These are phyloP conservation scores for Leccinum solheimii DNA, from an alignment of 1,284 basidiomycete species.

Conservation along the genomic window DNA sequence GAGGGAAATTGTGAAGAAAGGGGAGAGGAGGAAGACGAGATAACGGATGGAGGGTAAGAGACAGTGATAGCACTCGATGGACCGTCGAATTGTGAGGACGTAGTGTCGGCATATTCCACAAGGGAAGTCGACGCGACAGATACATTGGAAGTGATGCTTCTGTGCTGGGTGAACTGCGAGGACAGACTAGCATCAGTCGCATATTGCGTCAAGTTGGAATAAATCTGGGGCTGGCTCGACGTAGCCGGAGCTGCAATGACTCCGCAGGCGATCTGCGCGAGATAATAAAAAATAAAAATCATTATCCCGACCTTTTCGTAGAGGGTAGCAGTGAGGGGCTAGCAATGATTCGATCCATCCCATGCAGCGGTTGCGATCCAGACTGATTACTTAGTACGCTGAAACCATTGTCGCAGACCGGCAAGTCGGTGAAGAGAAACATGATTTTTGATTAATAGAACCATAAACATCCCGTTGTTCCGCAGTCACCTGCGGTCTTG, in stretches of 20 bases:
- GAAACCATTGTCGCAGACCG: constrained; percentile 8
- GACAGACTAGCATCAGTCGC: neutral
- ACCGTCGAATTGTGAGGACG: neutral
- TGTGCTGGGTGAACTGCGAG: neutral
- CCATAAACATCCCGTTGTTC: neutral
- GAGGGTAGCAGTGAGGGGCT: neutral
- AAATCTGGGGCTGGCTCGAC: constrained; percentile 1
- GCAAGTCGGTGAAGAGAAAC: neutral
- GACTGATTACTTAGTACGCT: constrained; percentile 3
- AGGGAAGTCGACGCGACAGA: neutral
- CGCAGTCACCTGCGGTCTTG: neutral
- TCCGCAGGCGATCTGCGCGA: constrained; percentile 23
- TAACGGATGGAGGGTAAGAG: neutral
- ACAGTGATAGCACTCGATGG: neutral
- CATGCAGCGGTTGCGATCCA: constrained; percentile 3
- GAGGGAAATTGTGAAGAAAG: neutral
- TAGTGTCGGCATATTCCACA: neutral
- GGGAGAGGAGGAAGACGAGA: neutral
- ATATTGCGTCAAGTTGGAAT: neutral
- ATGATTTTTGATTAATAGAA: neutral
- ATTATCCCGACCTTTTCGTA: constrained; percentile 8
- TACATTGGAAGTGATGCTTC: neutral
- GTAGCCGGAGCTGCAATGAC: constrained; percentile 14
- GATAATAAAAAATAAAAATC: constrained; percentile 8
- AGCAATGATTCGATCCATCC: neutral